These are phyloP conservation scores for Murraya paniculata DNA, from an alignment of 345 rosid species.

Conservation along the genomic window DNA sequence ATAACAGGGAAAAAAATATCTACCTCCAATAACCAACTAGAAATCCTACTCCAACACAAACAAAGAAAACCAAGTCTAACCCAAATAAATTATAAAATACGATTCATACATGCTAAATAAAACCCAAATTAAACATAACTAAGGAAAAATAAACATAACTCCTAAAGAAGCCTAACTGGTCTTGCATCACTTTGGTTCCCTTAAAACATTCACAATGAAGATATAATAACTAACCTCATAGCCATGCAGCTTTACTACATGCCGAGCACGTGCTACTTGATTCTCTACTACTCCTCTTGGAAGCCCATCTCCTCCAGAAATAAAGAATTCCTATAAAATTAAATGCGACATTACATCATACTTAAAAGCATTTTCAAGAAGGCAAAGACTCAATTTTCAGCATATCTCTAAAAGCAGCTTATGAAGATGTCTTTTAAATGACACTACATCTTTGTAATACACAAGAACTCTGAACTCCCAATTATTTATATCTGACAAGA, in stretches of 20 bases:
- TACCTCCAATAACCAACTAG: not conserved
- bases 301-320: constrained; percentile 96
- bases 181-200: not conserved
- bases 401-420: not conserved
- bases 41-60: not conserved
- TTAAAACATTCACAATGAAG: not conserved
- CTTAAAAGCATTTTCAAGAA: constrained; percentile 1
- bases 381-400: not conserved
- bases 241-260: constrained; percentile 69
- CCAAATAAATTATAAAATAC: not conserved
- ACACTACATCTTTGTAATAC: not conserved
- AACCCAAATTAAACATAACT: not conserved
- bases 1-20: not conserved
- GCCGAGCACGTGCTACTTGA: constrained; percentile 82
- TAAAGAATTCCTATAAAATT: constrained; percentile 73
- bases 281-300: constrained; percentile 97
- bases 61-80: not conserved
- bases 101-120: not conserved
- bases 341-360: not conserved
- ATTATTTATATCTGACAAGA: not conserved
- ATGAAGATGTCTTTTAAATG: not conserved
- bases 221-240: constrained; percentile 61
- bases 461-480: not conserved
- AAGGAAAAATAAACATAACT: not conserved
- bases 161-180: not conserved